Base-by-base conservation (phyloP, 202 grass and related monocot species). In the Sporobolus alterniflorus region DNA sequence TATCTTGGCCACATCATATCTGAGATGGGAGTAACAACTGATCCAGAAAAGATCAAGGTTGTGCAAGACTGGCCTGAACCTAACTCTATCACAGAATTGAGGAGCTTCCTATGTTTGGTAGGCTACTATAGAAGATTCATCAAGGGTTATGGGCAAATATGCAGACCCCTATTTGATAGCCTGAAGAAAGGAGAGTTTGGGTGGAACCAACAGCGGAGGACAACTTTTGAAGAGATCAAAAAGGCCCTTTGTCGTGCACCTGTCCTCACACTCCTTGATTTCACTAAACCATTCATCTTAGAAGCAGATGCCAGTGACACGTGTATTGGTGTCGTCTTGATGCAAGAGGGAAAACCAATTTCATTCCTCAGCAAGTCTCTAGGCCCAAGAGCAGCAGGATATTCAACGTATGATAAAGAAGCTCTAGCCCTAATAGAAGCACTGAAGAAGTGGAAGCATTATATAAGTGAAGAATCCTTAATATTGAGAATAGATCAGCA, bases 41-140 rank as follows among this genome's bases (percentile, higher is more conserved):
- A 65, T 18, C 62, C 62, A 9, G 6, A 2, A 0, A 65, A 65
- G 2, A 36, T 36, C 0, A 0, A 4, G 1, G 62, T 15, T 20
- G 14, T 64, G 0, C 0, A 2, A 0, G 6, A 33, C 0, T 64
- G 61, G 61, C 3, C 12, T 8, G 6, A 0, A 0, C 30, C 26
- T 17, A 7, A 0, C 0, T 16, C 5, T 6, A 14, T 64, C 0
- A 34, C 61, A 2, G 14, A 64, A 3, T 5, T 64, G 0, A 33
- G 61, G n/a, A n/a, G n/a, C n/a, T n/a, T n/a, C n/a, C n/a, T n/a
- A n/a, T n/a, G n/a, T n/a, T n/a, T n/a, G n/a, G n/a, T n/a, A n/a
- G n/a, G n/a, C n/a, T n/a, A n/a, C n/a, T n/a, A n/a, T n/a, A n/a
- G 51, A 5, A 54, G 51, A 22, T 54, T 64, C 1, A 32, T 64